These are phyloP conservation scores for Clarkia xantiana DNA, from an alignment of 345 rosid species.

Conservation along the genomic window DNA sequence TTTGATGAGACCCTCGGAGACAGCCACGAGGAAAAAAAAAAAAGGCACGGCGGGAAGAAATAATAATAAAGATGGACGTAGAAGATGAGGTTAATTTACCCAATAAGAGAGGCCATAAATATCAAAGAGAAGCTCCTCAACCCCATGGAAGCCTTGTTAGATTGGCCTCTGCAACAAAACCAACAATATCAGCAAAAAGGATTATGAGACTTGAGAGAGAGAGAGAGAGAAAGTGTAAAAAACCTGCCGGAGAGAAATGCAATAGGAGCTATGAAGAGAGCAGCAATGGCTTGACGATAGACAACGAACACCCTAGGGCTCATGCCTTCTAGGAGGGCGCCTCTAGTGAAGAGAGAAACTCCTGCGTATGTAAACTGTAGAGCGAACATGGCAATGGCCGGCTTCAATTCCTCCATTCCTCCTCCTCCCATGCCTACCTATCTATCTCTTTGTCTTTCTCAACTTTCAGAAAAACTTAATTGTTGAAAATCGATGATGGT, in stretches of 20 bases:
- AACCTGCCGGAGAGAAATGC: slow-evolving; percentile 22
- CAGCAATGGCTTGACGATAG: slow-evolving; percentile 30
- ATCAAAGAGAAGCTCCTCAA: slow-evolving; percentile 22
- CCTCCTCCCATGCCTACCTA: no score
- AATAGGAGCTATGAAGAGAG: slow-evolving; percentile 20
- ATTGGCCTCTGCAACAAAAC: slow-evolving; percentile 11
- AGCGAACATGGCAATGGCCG: slow-evolving; percentile 21
- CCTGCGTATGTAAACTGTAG: slow-evolving; percentile 23
- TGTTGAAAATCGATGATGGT: no score
- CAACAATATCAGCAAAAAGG: not conserved
- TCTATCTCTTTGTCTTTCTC: no score
- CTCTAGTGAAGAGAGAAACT: slow-evolving; percentile 19
- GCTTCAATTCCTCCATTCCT: slow-evolving; percentile 14
- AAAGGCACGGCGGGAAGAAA: no score
- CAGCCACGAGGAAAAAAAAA: no score
- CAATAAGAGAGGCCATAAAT: slow-evolving; percentile 25
- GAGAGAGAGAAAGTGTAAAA: not conserved
- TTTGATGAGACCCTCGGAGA: no score
- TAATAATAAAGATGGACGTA: not conserved
- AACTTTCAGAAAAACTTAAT: no score
- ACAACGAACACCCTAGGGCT: slow-evolving; percentile 27
- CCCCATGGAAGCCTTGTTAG: slow-evolving; percentile 15
- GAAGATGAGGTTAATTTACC: slow-evolving; percentile 13
- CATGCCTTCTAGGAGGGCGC: slow-evolving; percentile 25
- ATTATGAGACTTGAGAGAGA: not conserved